Evolutionary conservation across 2,329 filamentous ascomycete genomes (phyloP), one percentile per base, ranked within the genome.

Genomic region (Allantophomopsis lycopodina): DNA sequence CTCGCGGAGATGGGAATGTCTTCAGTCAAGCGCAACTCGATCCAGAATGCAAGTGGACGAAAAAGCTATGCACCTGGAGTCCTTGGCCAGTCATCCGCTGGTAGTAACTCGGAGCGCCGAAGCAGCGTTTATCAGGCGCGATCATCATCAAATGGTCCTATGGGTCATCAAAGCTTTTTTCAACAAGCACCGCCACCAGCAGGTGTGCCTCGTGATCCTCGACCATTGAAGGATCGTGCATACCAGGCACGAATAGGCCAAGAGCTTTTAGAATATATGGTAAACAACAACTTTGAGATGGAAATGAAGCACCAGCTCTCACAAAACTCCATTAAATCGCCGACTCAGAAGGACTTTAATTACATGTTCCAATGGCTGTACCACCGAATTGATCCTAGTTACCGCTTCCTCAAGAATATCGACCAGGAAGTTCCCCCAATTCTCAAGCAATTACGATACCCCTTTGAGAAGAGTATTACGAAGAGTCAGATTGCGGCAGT

Each of bases 311-410:
- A 96, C 58, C 81, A 78, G 2, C 67, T 98, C n/a, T 84, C 85
- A 1, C 81, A 83, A 46, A 95, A 95, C 52, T 83, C 86, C 6
- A 79, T 94, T 56, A 89, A 85, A 52, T 94, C 85, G 34, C 93
- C 91, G 0, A 98, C 89, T 1, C 89, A 96, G 51, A 98, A 98
- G 56, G 91, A 98, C 58, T 98, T 98, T 64, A 91, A 93, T 54
- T 82, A 76, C 60, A 94, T 98, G 71, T 98, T 98, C 55, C 87
- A 96, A 54, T 98, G 89, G 84, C 68, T 98, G 3, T 98, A 98
- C 60, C 85, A 87, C 54, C 83, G 87, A 42, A 93, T 98, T 55
- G 91, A 98, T 55, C 91, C 91, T 0, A 83, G 80, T 50, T 93
- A 96, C 58, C 78, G 80, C 30, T 96, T 98, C 53, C 79, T 88